Evolutionary conservation across 495 filamentous ascomycete species (phyloP).

Genomic region (Bacidia rubella): DNA sequence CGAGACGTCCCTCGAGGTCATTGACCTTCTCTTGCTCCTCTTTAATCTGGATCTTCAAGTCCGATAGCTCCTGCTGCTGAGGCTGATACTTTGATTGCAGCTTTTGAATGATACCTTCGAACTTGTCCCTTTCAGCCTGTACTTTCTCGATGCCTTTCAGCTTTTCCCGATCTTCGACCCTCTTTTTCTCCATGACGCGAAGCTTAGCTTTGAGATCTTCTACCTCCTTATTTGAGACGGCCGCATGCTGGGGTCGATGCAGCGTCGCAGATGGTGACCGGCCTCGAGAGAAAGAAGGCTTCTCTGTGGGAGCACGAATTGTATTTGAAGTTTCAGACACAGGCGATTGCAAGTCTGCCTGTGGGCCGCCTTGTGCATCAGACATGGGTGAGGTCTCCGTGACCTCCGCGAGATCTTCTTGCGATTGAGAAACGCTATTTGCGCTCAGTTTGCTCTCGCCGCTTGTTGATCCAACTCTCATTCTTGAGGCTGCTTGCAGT

Average conservation of each 20-base stretch:
- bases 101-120: constrained; percentile 81
- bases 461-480: constrained; percentile 10
- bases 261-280: constrained; percentile 11
- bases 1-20: constrained; percentile 56
- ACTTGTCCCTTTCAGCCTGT: constrained; percentile 70
- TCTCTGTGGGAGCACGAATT: constrained; percentile 6
- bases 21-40: constrained; percentile 57
- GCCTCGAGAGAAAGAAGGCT: constrained; percentile 9
- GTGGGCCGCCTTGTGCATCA: no score
- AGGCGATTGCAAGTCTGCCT: neutral
- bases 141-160: constrained; percentile 64
- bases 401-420: constrained; percentile 7
- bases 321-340: constrained; percentile 8
- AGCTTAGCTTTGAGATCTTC: constrained; percentile 72
- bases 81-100: constrained; percentile 80
- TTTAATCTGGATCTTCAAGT: constrained; percentile 62
- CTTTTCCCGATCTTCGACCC: constrained; percentile 76
- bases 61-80: constrained; percentile 66
- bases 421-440: constrained; percentile 20
- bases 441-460: constrained; percentile 22
- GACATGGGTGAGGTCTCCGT: constrained; percentile 1
- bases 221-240: constrained; percentile 47
- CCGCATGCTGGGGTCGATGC: constrained; percentile 10
- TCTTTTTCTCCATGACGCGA: constrained; percentile 66
- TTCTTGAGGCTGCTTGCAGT: constrained; percentile 20